Evolutionary conservation across 2,329 filamentous ascomycete species (phyloP), one percentile per base, ranked within the genome.

Genomic region (Colletotrichum tropicale): DNA sequence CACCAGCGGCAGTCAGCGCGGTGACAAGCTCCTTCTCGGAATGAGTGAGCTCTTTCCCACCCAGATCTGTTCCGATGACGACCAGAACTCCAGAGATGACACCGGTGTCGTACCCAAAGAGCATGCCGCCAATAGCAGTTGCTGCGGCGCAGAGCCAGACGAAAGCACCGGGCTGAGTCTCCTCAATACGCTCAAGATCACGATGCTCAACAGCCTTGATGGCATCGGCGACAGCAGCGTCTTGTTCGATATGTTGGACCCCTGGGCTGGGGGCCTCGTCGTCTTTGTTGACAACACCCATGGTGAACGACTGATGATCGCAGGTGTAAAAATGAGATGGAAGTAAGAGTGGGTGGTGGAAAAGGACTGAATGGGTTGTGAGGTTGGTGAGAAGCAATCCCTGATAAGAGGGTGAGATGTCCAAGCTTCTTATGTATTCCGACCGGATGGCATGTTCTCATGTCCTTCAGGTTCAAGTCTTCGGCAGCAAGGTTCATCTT

Each of bases 41-140:
- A 2, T 89, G 90, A 36, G 90, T 85, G 32, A 90, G 81, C 77
- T 90, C 88, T 76, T 89, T 86, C 72, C 90, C 88, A 8, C 85
- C 85, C 8, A 90, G 85, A 69, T 86, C 83, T 48, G 78, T 78
- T 81, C 84, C 74, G 75, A 88, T 79, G 34, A 83, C 85, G 34
- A 88, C 86, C 1, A 89, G 81, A 12, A 88, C 87, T 0, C 86
- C 87, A 1, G 86, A 88, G 55, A 89, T 89, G 77, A 87, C 85
- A 24, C 87, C 87, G 15, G 87, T 89, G 72, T 89, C 87, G 70
- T 89, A 89, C 71, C 80, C 80, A 24, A 81, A 81, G 32, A 81
- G 77, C 71, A 81, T 80, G 24, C 80, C 80, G 8, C 80, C 80
- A 68, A 80, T 81, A 8, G 80, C 79, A 18, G 80, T 79, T 6